These are phyloP conservation scores for Schrenkiella parvula DNA, from an alignment of 345 rosid species.

Conservation along the genomic window DNA sequence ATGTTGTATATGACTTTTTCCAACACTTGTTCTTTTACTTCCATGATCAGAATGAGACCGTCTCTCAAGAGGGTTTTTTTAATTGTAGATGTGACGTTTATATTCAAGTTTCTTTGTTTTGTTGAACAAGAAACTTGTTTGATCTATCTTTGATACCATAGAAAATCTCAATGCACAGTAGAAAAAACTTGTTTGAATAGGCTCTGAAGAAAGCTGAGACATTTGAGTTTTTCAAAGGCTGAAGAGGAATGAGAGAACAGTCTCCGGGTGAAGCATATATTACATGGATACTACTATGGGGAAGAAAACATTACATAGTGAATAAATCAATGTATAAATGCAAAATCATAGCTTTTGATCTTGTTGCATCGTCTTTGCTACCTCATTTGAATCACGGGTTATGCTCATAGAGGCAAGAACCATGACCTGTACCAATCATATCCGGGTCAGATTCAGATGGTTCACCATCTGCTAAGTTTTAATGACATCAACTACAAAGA, in stretches of 20 bases:
- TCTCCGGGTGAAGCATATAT: not conserved
- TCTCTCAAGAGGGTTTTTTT: too few species aligned
- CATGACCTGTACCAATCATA: slow-evolving; percentile 26
- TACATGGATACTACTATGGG: not conserved
- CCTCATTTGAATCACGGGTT: slow-evolving; percentile 14
- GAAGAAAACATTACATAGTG: not conserved
- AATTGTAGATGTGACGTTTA: too few species aligned
- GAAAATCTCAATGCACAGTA: not conserved
- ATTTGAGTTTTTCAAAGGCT: not conserved
- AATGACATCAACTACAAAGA: not conserved
- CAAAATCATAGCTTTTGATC: slow-evolving; percentile 15
- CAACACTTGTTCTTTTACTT: too few species aligned
- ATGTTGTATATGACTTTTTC: too few species aligned
- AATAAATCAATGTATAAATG: not conserved
- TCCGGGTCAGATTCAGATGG: not conserved
- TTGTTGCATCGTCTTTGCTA: not conserved
- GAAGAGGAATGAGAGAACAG: not conserved
- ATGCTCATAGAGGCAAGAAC: slow-evolving; percentile 32
- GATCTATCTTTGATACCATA: too few species aligned
- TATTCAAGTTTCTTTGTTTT: too few species aligned
- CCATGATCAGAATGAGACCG: too few species aligned
- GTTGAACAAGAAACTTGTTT: too few species aligned
- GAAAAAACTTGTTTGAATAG: not conserved
- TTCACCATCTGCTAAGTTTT: not conserved
- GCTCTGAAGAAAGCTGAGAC: slow-evolving; percentile 2